phyloP scores from a whole-genome alignment of 2,329 filamentous ascomycete genomes.

The Apiospora koreana region DNA sequence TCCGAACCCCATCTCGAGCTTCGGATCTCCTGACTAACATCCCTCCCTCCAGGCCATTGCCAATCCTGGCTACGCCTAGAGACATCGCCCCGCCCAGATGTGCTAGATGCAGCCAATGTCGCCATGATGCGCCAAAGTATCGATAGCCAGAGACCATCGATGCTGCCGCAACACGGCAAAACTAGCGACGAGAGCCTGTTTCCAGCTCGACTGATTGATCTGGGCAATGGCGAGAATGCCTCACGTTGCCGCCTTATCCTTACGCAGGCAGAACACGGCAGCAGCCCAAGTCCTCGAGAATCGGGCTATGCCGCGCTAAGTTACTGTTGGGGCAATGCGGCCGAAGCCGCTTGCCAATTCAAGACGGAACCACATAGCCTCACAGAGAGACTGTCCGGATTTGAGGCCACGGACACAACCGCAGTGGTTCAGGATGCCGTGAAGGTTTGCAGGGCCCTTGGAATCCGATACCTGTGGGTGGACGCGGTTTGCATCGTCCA shows the following conservation, averaged over 20 bases:
- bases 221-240: background rate
- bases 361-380: too few relatives aligned
- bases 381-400: background rate
- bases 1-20: background rate
- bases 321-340: background rate
- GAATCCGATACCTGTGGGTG: background rate
- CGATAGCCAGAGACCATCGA: background rate
- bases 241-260: background rate
- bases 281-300: background rate
- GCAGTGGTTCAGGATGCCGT: background rate
- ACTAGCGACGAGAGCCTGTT: background rate
- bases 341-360: background rate
- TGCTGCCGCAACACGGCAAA: background rate
- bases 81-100: background rate
- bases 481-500: background rate
- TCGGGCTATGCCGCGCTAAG: background rate
- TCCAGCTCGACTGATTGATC: background rate
- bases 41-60: background rate
- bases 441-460: background rate
- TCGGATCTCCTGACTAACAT: background rate
- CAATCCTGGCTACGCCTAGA: constrained; percentile 1
- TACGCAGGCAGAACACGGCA: background rate
- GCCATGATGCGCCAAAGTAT: background rate
- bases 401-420: background rate
- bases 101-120: background rate